Conservation (phyloP, 176 grass and related monocot species). For the Zea mays region Zm-B73-REFERENCE-NAM-5.0 NC_050104.1:152834001-152834500, state of each 20-base stretch:
- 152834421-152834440: too few relatives aligned
- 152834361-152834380: too few relatives aligned
- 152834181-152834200: not conserved
- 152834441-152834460: too few relatives aligned
- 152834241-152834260: not conserved
- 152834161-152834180: not conserved
- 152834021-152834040: slow-evolving; percentile 16
- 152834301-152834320: too few relatives aligned
- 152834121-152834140: not conserved
- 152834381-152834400: too few relatives aligned
- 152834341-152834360: too few relatives aligned
- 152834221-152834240: not conserved
- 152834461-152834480: too few relatives aligned
- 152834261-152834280: not conserved
- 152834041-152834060: slow-evolving; percentile 16
- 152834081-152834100: not conserved
- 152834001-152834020: not conserved
- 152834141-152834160: not conserved
- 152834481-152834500: too few relatives aligned
- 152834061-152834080: slow-evolving; percentile 4
- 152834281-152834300: too few relatives aligned
- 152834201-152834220: not conserved
- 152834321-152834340: too few relatives aligned
- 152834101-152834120: not conserved
- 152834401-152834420: too few relatives aligned